Percentiles rank a stretch among this genome's conserved stretches.
Evolutionary conservation across 83 land plant genomes (phyloP).

Genomic region (Diphasiastrum complanatum): DNA sequence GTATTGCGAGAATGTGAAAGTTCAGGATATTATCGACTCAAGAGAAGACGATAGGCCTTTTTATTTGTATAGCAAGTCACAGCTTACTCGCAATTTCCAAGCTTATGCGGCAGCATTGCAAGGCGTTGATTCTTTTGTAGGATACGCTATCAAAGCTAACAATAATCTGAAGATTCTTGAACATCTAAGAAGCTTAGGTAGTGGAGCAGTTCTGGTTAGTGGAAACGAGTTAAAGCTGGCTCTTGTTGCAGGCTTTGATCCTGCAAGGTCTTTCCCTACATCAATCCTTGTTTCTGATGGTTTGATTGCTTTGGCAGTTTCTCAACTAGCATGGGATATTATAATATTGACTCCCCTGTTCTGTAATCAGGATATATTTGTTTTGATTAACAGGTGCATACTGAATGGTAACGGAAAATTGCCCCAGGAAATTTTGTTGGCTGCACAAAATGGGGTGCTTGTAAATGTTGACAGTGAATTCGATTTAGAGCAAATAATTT

Average conservation of each 20-base stretch:
- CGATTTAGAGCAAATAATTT: constrained; percentile 72
- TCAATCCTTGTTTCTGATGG: not conserved
- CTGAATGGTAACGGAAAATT: constrained; percentile 97
- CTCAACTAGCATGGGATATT: not conserved
- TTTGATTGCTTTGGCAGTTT: not conserved
- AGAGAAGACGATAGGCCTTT: constrained; percentile 64
- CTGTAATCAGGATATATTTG: not conserved
- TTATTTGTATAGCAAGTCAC: constrained; percentile 82
- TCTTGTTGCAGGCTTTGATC: constrained; percentile 78
- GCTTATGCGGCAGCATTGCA: constrained; percentile 69
- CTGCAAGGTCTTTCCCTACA: constrained; percentile 44
- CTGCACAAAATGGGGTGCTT: constrained; percentile 77
- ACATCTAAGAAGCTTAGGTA: constrained; percentile 65
- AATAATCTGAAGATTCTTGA: constrained; percentile 82
- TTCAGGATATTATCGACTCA: constrained; percentile 59
- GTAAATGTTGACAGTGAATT: constrained; percentile 92
- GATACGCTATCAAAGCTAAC: constrained; percentile 93
- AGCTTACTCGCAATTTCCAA: constrained; percentile 69
- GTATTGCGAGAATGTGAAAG: constrained; percentile 65
- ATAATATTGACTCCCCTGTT: not conserved
- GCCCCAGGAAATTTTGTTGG: constrained; percentile 69
- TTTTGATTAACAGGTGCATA: constrained; percentile 52
- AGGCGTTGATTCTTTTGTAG: constrained; percentile 63
- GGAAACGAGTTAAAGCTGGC: constrained; percentile 86
- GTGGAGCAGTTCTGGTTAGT: constrained; percentile 89